phyloP scores from a whole-genome alignment of 768 basidiomycete species.

The Suillus fuscotomentosus region DNA sequence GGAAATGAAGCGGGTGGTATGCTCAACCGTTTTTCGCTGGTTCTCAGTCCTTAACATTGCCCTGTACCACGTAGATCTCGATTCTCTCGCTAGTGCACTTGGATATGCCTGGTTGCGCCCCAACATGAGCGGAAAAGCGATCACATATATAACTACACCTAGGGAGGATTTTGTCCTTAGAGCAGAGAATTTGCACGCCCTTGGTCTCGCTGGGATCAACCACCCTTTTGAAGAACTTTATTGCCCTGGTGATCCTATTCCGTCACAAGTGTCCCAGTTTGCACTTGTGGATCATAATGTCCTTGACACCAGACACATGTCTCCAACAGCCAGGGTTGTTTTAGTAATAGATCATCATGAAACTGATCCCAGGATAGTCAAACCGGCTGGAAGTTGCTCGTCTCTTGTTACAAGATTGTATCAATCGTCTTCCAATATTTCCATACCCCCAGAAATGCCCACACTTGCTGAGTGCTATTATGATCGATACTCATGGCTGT shows the following conservation, averaged over 20 bases:
- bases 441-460: conserved; percentile 59
- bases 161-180: conserved; percentile 76
- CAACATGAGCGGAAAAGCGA: conserved; percentile 44
- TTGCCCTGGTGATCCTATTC: conserved; percentile 57
- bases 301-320: conserved; percentile 45
- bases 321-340: conserved; percentile 49
- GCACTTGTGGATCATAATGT: conserved; percentile 92
- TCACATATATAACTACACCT: conserved; percentile 73
- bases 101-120: conserved; percentile 79
- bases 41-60: neutral
- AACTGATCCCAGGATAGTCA: conserved; percentile 65
- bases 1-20: conserved; percentile 97
- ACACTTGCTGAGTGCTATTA: conserved; percentile 72
- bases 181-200: conserved; percentile 27
- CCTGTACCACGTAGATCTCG: conserved; percentile 62
- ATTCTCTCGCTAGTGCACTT: conserved; percentile 83
- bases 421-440: conserved; percentile 13
- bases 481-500: conserved; percentile 86
- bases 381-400: conserved; percentile 75
- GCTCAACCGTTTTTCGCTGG: neutral
- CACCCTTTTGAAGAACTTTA: conserved; percentile 49
- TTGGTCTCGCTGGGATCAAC: neutral
- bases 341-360: conserved; percentile 90
- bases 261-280: conserved; percentile 49
- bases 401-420: conserved; percentile 52